Evolutionary conservation across 2,329 filamentous ascomycete species (phyloP).

Genomic region (Lachnellula occidentalis): DNA sequence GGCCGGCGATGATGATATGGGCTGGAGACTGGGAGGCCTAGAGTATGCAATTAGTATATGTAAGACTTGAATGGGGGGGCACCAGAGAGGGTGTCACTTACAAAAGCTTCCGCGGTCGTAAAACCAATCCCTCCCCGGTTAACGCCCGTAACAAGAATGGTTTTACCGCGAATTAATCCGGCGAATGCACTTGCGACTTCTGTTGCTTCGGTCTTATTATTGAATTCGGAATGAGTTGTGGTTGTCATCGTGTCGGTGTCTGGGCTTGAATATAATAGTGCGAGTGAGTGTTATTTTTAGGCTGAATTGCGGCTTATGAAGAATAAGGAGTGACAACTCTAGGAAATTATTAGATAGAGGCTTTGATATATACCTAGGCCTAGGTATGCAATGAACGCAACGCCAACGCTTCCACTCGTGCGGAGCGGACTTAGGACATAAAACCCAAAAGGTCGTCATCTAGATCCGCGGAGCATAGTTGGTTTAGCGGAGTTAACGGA

Average conservation of each 20-base stretch:
- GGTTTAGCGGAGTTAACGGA: neutral
- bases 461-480: neutral
- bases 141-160: slow-evolving; percentile 19
- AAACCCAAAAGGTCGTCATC: neutral
- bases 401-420: too few species aligned
- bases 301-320: too few species aligned
- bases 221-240: slow-evolving; percentile 34
- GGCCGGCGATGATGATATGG: slow-evolving; percentile 15
- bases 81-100: slow-evolving; percentile 22
- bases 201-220: slow-evolving; percentile 33
- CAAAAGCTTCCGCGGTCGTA: slow-evolving; percentile 15
- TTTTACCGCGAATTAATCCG: slow-evolving; percentile 33
- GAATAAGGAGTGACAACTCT: too few species aligned
- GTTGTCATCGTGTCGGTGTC: neutral
- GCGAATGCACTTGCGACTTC: slow-evolving; percentile 36
- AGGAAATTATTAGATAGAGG: too few species aligned
- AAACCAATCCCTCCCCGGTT: slow-evolving; percentile 16
- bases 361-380: too few species aligned
- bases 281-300: neutral
- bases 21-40: slow-evolving; percentile 24
- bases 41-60: neutral
- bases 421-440: too few species aligned
- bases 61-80: neutral
- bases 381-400: too few species aligned
- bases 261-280: neutral